Evolutionary conservation across 1,284 basidiomycete genomes (phyloP).

Genomic region (Takashimella tepidaria): DNA sequence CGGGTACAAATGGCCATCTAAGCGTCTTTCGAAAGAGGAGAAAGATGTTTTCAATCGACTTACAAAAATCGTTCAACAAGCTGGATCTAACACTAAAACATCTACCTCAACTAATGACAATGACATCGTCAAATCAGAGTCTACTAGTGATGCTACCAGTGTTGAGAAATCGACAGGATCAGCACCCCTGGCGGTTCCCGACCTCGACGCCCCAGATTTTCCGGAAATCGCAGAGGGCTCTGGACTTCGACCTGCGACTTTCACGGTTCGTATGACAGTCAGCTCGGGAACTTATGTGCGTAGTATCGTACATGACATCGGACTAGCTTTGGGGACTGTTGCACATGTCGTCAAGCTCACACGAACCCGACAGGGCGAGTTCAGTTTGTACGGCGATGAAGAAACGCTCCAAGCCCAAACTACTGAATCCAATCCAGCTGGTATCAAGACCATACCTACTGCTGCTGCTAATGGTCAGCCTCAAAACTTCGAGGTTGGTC

Average conservation of each 20-base stretch:
- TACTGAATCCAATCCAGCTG: constrained; percentile 10
- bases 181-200: constrained; percentile 15
- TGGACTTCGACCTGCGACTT: constrained; percentile 60
- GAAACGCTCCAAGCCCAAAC: constrained; percentile 15
- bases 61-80: constrained; percentile 46
- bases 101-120: too few relatives aligned
- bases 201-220: constrained; percentile 31
- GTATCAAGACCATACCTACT: constrained; percentile 7
- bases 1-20: constrained; percentile 68
- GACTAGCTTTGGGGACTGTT: constrained; percentile 70
- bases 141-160: constrained; percentile 23
- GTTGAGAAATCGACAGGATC: constrained; percentile 13
- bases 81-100: constrained; percentile 14
- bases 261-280: constrained; percentile 83
- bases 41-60: constrained; percentile 64
- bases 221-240: constrained; percentile 47
- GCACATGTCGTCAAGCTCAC: constrained; percentile 87
- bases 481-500: constrained; percentile 1
- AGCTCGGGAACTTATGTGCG: constrained; percentile 96
- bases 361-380: constrained; percentile 76
- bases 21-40: constrained; percentile 63
- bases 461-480: background rate
- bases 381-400: constrained; percentile 53
- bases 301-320: constrained; percentile 85
- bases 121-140: constrained; percentile 4